Base-by-base conservation (phyloP, 1,284 basidiomycete genomes). In the Sporisorium graminicola region DNA sequence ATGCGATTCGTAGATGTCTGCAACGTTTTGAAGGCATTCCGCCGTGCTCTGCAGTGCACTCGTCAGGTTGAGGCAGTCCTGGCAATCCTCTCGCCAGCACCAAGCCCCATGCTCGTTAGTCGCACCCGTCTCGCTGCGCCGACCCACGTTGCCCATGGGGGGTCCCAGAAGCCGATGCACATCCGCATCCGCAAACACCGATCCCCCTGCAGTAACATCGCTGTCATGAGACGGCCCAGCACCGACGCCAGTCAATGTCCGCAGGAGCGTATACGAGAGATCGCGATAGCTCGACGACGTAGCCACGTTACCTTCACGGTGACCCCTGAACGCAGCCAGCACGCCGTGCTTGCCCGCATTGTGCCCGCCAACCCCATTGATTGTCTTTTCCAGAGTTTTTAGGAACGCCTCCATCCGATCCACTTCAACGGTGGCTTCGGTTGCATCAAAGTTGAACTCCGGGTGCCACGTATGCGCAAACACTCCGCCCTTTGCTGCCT, bases 391-490 rank as follows among this genome's bases (percentile, higher is more conserved):
- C 16, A 66, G 52, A 14, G 72, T 59, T 31, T 57, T 52, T 33
- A 67, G 58, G 40, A 79, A 77, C 4, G 64, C 61, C 1, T 79
- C 78, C 58, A 80, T 60, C 0, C 61, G 44, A 35, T 75, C 73
- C 10, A 67, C 76, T 27, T 79, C 73, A 1, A 67, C 31, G 0
- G 58, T 76, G 8, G 82, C 68, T 18, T 77, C 80, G 14, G 31
- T 54, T 14, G 71, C 46, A 42, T 94, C 93, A 43, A 94, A 82
- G 82, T 94, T 94, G 86, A 93, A 94, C 0, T 90, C 91, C 2
- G 93, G 93, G 81, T 95, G 93, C 79, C 90, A 93, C 0, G 94
- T 91, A 27, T 90, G 90, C 0, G 92, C 90, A 80, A 92, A 94
- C 82, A 94, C 93, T 26, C 63, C 66, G 8, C 66, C 58, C 24